A percentile compares a stretch with the other conserved stretches of the same genome.
These are phyloP conservation scores for Sugiyamaella castrensis DNA, from an alignment of 1,139 yeast genomes.

Conservation along the genomic window DNA sequence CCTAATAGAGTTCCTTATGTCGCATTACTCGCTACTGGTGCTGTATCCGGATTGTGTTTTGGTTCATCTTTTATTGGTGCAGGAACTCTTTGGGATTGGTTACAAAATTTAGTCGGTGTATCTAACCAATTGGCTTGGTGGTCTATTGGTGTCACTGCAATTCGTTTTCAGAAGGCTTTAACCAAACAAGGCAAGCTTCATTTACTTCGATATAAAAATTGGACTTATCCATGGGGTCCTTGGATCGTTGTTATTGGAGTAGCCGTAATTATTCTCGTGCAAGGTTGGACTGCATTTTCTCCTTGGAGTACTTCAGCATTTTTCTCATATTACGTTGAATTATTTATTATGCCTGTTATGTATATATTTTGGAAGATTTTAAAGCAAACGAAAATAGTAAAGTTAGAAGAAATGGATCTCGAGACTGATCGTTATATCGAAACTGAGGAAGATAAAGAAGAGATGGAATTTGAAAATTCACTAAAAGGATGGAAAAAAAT, in stretches of 20 bases:
- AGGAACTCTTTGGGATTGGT: slow-evolving; percentile 58
- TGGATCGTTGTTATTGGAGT: slow-evolving; percentile 51
- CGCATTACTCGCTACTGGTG: slow-evolving; percentile 40
- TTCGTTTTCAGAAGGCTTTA: slow-evolving; percentile 48
- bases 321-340: slow-evolving; percentile 48
- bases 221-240: slow-evolving; percentile 64
- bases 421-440: slow-evolving; percentile 57
- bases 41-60: slow-evolving; percentile 62
- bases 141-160: slow-evolving; percentile 49
- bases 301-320: slow-evolving; percentile 56
- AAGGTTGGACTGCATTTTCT: slow-evolving; percentile 60
- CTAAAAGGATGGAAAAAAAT: slow-evolving; percentile 40
- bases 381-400: slow-evolving; percentile 49
- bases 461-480: slow-evolving; percentile 41
- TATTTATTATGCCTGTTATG: slow-evolving; percentile 49
- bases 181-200: slow-evolving; percentile 35
- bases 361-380: slow-evolving; percentile 48
- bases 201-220: slow-evolving; percentile 42
- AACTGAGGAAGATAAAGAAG: slow-evolving; percentile 47
- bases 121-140: slow-evolving; percentile 56
- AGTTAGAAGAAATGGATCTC: slow-evolving; percentile 57
- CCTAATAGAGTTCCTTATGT: slow-evolving; percentile 50
- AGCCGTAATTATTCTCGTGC: slow-evolving; percentile 50
- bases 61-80: slow-evolving; percentile 52
- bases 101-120: slow-evolving; percentile 62